These are phyloP conservation scores for Coemansia sp. DNA, from an alignment of 371 early-diverging fungal genomes.

Conservation along the genomic window DNA sequence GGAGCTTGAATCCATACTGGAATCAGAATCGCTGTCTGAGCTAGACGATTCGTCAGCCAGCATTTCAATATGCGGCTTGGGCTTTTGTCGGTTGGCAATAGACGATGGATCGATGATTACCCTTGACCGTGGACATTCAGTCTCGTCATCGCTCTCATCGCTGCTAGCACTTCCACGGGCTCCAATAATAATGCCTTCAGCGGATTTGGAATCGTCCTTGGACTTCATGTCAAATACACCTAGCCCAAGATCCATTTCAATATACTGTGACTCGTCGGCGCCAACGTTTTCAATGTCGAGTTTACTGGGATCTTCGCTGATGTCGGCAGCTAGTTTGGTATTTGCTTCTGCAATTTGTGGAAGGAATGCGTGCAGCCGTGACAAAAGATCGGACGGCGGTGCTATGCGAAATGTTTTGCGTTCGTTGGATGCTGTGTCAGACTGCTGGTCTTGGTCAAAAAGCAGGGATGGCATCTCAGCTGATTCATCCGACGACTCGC, in stretches of 20 bases:
- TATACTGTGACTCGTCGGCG: conserved; percentile 58
- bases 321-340: conserved; percentile 45
- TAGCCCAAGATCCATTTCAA: conserved; percentile 67
- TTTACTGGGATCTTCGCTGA: conserved; percentile 50
- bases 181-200: conserved; percentile 17
- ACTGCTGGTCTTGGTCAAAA: background rate
- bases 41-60: background rate
- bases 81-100: conserved; percentile 5
- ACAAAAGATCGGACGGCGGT: conserved; percentile 51
- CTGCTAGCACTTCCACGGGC: background rate
- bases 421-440: background rate
- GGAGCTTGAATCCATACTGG: background rate
- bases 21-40: background rate
- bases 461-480: conserved; percentile 1
- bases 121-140: background rate
- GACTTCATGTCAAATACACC: conserved; percentile 62
- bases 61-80: conserved; percentile 22
- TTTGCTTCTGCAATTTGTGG: conserved; percentile 63
- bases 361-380: conserved; percentile 60
- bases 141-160: background rate
- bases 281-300: conserved; percentile 62
- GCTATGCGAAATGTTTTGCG: conserved; percentile 42
- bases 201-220: conserved; percentile 20
- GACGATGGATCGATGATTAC: conserved; percentile 24
- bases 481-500: background rate